Evolutionary conservation across 2,329 filamentous ascomycete genomes (phyloP), one percentile per base, ranked within the genome.

Genomic region (Tolypocladium pustulatum): DNA sequence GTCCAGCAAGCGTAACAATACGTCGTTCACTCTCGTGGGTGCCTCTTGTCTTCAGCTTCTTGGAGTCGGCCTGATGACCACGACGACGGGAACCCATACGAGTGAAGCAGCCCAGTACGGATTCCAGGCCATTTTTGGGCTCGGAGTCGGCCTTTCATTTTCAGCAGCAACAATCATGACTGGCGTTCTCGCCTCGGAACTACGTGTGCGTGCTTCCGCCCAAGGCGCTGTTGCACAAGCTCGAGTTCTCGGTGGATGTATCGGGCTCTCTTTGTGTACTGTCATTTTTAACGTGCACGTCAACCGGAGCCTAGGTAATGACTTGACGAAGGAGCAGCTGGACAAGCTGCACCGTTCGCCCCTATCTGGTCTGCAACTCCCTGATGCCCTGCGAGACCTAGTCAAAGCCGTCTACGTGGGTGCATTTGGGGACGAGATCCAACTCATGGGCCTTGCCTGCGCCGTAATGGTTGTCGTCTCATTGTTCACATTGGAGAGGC

Each of bases 201-300:
- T 71, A 9, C 73, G 73, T 59, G 78, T 83, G 57, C 72, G 82
- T 55, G 83, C 83, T 0, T 79, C 82, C 2, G 82, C 81, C 0
- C 82, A 86, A 63, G 84, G 83, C 0, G 78, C 82, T 5, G 75
- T 85, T 12, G 81, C 83, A 1, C 83, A 87, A 67, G 77, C 80
- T 1, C 77, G 84, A 17, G 80, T 86, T 0, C 70, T 86, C 2
- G 84, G 84, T 1, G 83, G 84, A 3, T 80, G 80, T 41, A 74
- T 86, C 34, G 84, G 83, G 1, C 74, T 86, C 51, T 79, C 82
- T 0, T 68, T 80, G 30, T 83, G 83, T 62, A 84, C 80, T n/a
- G 77, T 84, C 17, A 74, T 86, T 13, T 80, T 84, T 68, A 82
- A 83, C 65, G 64, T 68, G 37, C 72, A 74, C 57, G 72, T 76